These are phyloP conservation scores for Ogataea degrootiae DNA, from an alignment of 805 yeast species.

Conservation along the genomic window DNA sequence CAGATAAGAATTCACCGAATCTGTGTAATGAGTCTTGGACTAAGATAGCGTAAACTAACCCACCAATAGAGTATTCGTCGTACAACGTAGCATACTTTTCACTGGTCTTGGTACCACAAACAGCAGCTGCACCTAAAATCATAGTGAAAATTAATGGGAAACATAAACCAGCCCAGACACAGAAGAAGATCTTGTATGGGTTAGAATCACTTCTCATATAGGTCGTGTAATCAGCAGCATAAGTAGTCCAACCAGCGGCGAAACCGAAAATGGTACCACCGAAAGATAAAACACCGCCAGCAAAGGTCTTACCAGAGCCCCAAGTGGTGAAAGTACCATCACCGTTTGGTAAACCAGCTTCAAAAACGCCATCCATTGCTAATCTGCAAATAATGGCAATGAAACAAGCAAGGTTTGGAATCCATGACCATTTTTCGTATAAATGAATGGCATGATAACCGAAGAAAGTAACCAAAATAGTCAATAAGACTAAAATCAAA, in stretches of 20 bases:
- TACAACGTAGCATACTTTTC: constrained; percentile 47
- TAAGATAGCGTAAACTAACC: constrained; percentile 72
- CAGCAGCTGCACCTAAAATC: constrained; percentile 84
- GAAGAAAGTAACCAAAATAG: constrained; percentile 71
- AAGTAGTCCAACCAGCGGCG: constrained; percentile 93
- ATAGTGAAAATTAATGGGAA: constrained; percentile 68
- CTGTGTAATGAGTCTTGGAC: constrained; percentile 79
- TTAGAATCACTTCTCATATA: constrained; percentile 71
- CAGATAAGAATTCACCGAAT: constrained; percentile 88
- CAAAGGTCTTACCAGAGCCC: constrained; percentile 59
- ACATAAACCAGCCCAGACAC: constrained; percentile 59
- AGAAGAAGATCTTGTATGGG: constrained; percentile 54
- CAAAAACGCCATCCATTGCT: constrained; percentile 60
- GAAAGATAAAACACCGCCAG: constrained; percentile 72
- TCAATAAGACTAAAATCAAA: constrained; percentile 60
- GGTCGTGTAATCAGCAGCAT: constrained; percentile 87
- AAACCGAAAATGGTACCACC: constrained; percentile 84
- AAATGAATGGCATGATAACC: constrained; percentile 80
- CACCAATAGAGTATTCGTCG: constrained; percentile 61
- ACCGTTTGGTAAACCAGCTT: constrained; percentile 37
- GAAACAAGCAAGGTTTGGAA: constrained; percentile 72
- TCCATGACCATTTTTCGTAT: constrained; percentile 85
- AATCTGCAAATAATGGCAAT: constrained; percentile 76
- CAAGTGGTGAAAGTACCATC: constrained; percentile 27
- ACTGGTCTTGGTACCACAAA: constrained; percentile 54